Evolutionary conservation across 2,329 filamentous ascomycete species (phyloP).

Genomic region (Claviceps sp.): DNA sequence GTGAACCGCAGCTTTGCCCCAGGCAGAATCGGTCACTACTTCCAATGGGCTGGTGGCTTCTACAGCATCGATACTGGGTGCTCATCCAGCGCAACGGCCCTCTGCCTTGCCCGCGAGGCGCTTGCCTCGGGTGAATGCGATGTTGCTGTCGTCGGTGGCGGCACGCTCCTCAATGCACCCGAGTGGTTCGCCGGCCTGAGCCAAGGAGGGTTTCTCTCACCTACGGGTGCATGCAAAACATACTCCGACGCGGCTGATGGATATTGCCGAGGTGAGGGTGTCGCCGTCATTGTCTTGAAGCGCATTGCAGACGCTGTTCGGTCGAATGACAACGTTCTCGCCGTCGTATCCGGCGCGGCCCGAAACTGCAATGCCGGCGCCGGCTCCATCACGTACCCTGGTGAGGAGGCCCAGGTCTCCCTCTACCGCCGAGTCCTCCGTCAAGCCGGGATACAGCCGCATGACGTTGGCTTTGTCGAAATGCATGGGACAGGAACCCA

Average conservation of each 20-base stretch:
- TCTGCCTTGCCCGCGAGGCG: constrained; percentile 43
- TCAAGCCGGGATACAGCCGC: constrained; percentile 60
- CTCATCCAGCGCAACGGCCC: constrained; percentile 56
- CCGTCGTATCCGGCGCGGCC: constrained; percentile 59
- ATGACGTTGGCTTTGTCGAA: constrained; percentile 55
- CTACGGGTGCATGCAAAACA: constrained; percentile 42
- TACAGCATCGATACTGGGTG: constrained; percentile 68
- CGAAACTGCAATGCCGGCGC: constrained; percentile 76
- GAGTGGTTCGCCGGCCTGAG: constrained; percentile 63
- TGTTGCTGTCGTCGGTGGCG: constrained; percentile 43
- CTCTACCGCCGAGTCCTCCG: constrained; percentile 54
- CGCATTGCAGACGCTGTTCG: constrained; percentile 62
- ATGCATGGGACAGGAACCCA: not conserved
- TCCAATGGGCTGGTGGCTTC: constrained; percentile 30
- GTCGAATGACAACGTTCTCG: constrained; percentile 64
- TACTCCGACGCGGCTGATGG: constrained; percentile 72
- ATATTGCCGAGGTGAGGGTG: constrained; percentile 68
- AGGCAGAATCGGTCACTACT: constrained; percentile 23
- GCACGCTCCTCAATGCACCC: constrained; percentile 41
- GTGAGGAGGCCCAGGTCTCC: constrained; percentile 60
- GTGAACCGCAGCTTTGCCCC: constrained; percentile 3
- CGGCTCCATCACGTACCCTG: constrained; percentile 72
- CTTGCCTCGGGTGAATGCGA: constrained; percentile 50
- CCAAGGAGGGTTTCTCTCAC: constrained; percentile 3
- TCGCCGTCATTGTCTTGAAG: constrained; percentile 64